These are phyloP conservation scores for Cladophialophora exuberans DNA, from an alignment of 2,329 filamentous ascomycete genomes.

Conservation along the genomic window DNA sequence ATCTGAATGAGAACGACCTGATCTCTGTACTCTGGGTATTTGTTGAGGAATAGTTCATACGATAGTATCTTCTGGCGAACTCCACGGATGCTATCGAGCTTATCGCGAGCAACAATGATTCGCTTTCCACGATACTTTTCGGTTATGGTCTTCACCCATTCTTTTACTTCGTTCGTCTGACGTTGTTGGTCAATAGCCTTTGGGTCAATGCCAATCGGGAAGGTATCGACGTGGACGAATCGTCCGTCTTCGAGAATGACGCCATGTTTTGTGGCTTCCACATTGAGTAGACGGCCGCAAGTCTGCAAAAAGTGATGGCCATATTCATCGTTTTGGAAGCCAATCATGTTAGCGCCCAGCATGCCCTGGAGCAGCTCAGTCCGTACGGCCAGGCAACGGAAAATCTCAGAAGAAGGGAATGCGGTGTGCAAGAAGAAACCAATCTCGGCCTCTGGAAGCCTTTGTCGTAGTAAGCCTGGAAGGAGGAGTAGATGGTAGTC, in stretches of 20 bases:
- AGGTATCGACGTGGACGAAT: conserved; percentile 83
- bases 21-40: conserved; percentile 86
- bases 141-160: conserved; percentile 78
- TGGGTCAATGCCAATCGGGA: conserved; percentile 91
- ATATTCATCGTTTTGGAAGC: conserved; percentile 93
- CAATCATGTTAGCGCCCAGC: conserved; percentile 87
- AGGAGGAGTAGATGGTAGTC: conserved; percentile 93
- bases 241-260: conserved; percentile 83
- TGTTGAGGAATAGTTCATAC: conserved; percentile 91
- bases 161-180: conserved; percentile 70
- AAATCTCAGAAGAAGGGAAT: conserved; percentile 95
- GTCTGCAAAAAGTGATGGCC: conserved; percentile 93
- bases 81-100: conserved; percentile 88
- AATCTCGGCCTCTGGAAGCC: conserved; percentile 85
- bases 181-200: conserved; percentile 72
- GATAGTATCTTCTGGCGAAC: conserved; percentile 91
- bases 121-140: conserved; percentile 86
- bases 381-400: conserved; percentile 84
- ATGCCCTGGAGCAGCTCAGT: conserved; percentile 89
- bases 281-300: conserved; percentile 86
- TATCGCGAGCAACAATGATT: conserved; percentile 90
- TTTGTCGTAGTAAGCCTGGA: conserved; percentile 84
- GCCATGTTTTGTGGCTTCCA: conserved; percentile 85
- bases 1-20: conserved; percentile 91
- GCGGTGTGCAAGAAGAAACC: conserved; percentile 95